phyloP scores from a whole-genome alignment of 2,329 filamentous ascomycete genomes.

The Zymoseptoria brevis region DNA sequence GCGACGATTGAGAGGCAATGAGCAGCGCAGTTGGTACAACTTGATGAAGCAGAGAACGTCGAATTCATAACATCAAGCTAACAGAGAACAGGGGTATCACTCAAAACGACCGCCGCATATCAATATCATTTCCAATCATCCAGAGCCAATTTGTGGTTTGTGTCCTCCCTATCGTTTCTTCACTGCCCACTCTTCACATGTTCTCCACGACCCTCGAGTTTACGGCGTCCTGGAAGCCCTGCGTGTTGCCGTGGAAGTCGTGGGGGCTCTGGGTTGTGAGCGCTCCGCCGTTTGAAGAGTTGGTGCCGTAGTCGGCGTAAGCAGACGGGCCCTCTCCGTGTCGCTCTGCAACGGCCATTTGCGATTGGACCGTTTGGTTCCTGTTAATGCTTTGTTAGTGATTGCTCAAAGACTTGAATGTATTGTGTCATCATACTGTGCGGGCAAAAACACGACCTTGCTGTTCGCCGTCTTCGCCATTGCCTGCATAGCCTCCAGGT shows the following conservation, averaged over 20 bases:
- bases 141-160: not conserved
- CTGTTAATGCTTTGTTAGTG: not conserved
- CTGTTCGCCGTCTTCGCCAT: slow-evolving; percentile 92
- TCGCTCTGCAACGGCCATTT: slow-evolving; percentile 43
- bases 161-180: not conserved
- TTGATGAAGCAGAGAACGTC: not conserved
- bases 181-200: slow-evolving; percentile 50
- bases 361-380: slow-evolving; percentile 49
- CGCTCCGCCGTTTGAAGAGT: slow-evolving; percentile 8
- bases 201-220: slow-evolving; percentile 78
- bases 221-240: slow-evolving; percentile 66
- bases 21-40: not conserved
- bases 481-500: slow-evolving; percentile 95
- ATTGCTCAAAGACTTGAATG: not conserved
- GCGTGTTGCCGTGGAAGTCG: slow-evolving; percentile 33
- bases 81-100: not conserved
- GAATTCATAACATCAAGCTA: not conserved
- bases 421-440: slow-evolving; percentile 29
- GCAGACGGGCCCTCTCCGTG: slow-evolving; percentile 50
- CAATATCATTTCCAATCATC: not conserved
- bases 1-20: not conserved
- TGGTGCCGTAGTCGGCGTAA: slow-evolving; percentile 29
- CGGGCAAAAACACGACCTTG: slow-evolving; percentile 77
- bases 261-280: slow-evolving; percentile 11
- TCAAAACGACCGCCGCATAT: not conserved